Percentiles rank a stretch among this genome's conserved stretches.
Evolutionary conservation across 768 basidiomycete genomes (phyloP).

Genomic region (Tulasnella sp.): DNA sequence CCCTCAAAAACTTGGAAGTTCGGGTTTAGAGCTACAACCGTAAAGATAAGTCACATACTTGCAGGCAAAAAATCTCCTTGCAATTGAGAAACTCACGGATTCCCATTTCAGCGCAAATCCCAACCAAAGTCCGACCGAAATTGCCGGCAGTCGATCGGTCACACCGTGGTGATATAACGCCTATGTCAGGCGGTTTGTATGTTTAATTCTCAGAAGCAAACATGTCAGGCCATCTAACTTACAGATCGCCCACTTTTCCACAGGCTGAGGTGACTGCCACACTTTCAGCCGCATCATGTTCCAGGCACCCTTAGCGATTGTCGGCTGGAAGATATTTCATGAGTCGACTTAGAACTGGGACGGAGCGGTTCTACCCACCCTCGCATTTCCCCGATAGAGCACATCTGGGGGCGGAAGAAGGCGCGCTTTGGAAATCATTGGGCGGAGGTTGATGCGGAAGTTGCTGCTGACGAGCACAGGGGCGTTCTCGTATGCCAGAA

Average conservation of each 20-base stretch:
- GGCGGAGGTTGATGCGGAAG: neutral
- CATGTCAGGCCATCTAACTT: neutral
- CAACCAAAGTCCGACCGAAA: neutral
- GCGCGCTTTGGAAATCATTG: neutral
- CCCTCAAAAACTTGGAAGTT: neutral
- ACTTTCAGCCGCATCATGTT: neutral
- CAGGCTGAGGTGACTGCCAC: neutral
- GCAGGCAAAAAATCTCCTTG: neutral
- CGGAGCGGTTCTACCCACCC: neutral
- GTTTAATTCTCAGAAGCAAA: neutral
- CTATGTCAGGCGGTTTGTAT: neutral
- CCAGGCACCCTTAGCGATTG: neutral
- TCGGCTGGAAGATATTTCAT: neutral
- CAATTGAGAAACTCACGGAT: neutral
- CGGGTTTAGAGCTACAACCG: neutral
- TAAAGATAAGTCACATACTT: neutral
- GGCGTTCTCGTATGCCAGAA: neutral
- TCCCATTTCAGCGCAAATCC: neutral
- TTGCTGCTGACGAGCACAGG: neutral
- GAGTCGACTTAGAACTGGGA: neutral
- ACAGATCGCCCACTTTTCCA: neutral
- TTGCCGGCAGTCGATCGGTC: neutral
- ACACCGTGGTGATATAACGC: neutral
- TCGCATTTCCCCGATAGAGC: neutral
- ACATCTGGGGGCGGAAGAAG: neutral